Percentiles rank a stretch among this genome's conserved stretches.
phyloP scores from a whole-genome alignment of 2,329 filamentous ascomycete genomes.

The Dactylellina haptotyla region DNA sequence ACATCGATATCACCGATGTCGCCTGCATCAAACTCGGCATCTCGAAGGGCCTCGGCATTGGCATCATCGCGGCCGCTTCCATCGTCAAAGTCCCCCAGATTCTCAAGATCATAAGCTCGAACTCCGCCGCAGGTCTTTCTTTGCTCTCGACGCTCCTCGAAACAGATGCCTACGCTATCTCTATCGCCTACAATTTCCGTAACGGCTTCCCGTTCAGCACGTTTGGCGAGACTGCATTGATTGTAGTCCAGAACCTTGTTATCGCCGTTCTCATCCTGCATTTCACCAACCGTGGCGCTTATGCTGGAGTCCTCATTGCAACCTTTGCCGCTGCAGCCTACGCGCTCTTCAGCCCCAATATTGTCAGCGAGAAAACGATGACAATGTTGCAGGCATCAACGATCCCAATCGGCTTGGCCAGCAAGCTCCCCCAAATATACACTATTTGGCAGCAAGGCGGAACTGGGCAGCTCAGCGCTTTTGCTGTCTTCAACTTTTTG shows the following conservation, averaged over 20 bases:
- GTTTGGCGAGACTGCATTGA: conserved; percentile 92
- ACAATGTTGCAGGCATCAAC: conserved; percentile 60
- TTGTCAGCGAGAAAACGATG: conserved; percentile 75
- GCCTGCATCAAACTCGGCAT: conserved; percentile 88
- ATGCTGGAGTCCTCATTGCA: conserved; percentile 81
- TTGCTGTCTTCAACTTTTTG: conserved; percentile 98
- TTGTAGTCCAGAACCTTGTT: conserved; percentile 89
- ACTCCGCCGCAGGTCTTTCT: conserved; percentile 82
- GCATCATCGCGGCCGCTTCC: conserved; percentile 87
- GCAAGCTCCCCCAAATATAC: conserved; percentile 92
- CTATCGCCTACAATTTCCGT: conserved; percentile 89
- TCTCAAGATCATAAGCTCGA: conserved; percentile 83
- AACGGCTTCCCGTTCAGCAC: conserved; percentile 95
- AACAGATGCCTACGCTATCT: conserved; percentile 86
- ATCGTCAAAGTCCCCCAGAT: conserved; percentile 98
- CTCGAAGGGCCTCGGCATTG: conserved; percentile 91
- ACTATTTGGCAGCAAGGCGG: conserved; percentile 85
- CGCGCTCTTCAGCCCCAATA: conserved; percentile 73
- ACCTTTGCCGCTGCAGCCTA: conserved; percentile 75
- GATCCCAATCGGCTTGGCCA: conserved; percentile 77
- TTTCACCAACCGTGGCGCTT: conserved; percentile 75
- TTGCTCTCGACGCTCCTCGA: conserved; percentile 94
- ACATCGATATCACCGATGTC: conserved; percentile 79
- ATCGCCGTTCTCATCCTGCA: conserved; percentile 87
- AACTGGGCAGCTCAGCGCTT: conserved; percentile 95